Evolutionary conservation across 2,329 filamentous ascomycete genomes (phyloP).

Genomic region (Colletotrichum incanum): DNA sequence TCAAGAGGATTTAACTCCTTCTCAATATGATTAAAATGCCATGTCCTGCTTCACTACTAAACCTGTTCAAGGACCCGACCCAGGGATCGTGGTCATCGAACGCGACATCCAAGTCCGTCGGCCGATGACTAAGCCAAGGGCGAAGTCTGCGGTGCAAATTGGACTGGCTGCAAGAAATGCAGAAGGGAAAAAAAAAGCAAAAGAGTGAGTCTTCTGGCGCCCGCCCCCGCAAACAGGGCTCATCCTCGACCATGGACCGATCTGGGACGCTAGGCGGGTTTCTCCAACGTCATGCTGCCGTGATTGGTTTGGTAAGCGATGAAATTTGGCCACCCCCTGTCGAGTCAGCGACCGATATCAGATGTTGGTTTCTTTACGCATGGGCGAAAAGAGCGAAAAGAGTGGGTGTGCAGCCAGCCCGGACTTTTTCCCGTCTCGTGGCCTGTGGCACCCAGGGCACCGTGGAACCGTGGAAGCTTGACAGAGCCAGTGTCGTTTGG

Average conservation of each 20-base stretch:
- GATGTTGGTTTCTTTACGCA: constrained; percentile 47
- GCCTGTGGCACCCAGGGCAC: not conserved
- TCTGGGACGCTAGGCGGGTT: constrained; percentile 45
- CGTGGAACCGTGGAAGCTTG: not conserved
- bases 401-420: not conserved
- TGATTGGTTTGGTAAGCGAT: constrained; percentile 53
- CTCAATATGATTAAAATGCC: not conserved
- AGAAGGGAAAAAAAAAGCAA: not conserved
- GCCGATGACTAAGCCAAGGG: constrained; percentile 31
- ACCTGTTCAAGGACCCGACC: too few relatives aligned
- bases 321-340: constrained; percentile 51
- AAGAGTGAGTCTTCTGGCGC: constrained; percentile 21
- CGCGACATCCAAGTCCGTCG: not conserved
- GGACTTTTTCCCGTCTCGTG: constrained; percentile 7
- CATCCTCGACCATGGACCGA: constrained; percentile 41
- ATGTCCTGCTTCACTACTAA: not conserved
- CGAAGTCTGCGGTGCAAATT: not conserved
- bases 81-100: not conserved
- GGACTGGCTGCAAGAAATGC: not conserved
- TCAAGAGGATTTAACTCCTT: not conserved
- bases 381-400: constrained; percentile 10
- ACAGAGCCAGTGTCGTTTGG: not conserved
- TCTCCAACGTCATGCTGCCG: constrained; percentile 53
- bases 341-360: constrained; percentile 54
- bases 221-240: constrained; percentile 42